phyloP scores from a whole-genome alignment of 345 rosid species.

The Eucalyptus cloeziana region DNA sequence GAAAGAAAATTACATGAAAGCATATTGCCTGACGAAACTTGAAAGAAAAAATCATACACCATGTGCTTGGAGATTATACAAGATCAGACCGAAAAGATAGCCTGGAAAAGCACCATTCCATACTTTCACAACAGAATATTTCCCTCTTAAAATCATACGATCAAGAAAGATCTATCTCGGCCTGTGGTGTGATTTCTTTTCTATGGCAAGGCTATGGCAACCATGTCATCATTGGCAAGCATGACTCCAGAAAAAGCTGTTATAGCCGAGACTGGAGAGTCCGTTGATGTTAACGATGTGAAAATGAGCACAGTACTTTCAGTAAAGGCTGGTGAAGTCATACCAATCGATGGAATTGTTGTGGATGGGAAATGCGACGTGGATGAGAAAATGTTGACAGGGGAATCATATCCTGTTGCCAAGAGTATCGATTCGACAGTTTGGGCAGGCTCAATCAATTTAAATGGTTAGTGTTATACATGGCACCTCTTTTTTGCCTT shows the following conservation, averaged over 20 bases:
- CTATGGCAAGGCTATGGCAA: slow-evolving; percentile 51
- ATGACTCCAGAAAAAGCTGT: slow-evolving; percentile 69
- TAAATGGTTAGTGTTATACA: slow-evolving; percentile 25
- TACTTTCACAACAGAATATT: not conserved
- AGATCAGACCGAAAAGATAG: not conserved
- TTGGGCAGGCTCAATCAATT: slow-evolving; percentile 88
- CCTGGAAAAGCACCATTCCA: not conserved
- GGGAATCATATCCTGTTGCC: slow-evolving; percentile 70
- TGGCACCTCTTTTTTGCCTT: not conserved
- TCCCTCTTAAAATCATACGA: not conserved
- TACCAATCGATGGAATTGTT: slow-evolving; percentile 80
- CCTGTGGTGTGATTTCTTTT: not conserved
- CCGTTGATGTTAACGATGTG: slow-evolving; percentile 48
- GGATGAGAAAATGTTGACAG: slow-evolving; percentile 72
- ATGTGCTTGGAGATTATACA: not conserved
- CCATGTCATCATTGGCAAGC: slow-evolving; percentile 65
- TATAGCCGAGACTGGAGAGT: slow-evolving; percentile 68
- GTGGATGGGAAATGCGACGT: slow-evolving; percentile 76
- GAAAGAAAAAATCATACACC: not conserved
- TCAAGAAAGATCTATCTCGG: not conserved
- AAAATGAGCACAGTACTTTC: slow-evolving; percentile 51
- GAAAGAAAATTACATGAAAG: too few species aligned
- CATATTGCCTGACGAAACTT: not conserved
- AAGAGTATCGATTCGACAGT: slow-evolving; percentile 52
- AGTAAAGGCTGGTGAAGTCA: slow-evolving; percentile 71